phyloP scores from a whole-genome alignment of 2,329 filamentous ascomycete species.

The Fusarium bulbicola region DNA sequence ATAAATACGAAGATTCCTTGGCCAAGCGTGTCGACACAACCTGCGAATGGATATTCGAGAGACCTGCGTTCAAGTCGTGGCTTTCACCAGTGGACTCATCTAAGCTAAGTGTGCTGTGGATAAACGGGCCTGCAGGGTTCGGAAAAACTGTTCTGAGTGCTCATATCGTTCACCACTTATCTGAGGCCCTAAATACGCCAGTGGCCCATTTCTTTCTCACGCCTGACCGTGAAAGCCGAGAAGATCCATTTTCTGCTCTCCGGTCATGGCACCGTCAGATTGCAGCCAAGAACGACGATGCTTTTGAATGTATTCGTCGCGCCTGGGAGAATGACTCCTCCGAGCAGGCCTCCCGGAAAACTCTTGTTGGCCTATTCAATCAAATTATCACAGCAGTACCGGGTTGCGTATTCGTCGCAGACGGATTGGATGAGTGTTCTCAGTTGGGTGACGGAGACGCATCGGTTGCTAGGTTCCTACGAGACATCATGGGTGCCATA shows the following conservation, averaged over 20 bases:
- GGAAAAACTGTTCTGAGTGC: constrained; percentile 49
- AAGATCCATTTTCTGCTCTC: constrained; percentile 39
- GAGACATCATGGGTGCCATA: neutral
- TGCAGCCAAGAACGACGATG: rapidly evolving
- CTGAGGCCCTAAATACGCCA: rapidly evolving
- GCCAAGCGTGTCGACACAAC: neutral
- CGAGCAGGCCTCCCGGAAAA: constrained; percentile 17
- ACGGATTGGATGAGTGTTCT: constrained; percentile 50
- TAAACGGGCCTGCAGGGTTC: constrained; percentile 33
- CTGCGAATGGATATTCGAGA: neutral
- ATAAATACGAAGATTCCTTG: neutral
- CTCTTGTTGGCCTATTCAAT: constrained; percentile 33
- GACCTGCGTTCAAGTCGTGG: rapidly evolving
- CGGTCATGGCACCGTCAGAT: constrained; percentile 41
- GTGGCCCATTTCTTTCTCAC: constrained; percentile 49
- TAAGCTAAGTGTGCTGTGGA: neutral
- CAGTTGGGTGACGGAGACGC: neutral
- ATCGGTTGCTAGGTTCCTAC: constrained; percentile 30
- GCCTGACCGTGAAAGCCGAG: constrained; percentile 36
- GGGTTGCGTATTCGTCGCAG: constrained; percentile 38
- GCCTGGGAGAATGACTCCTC: constrained; percentile 31
- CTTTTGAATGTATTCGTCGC: neutral
- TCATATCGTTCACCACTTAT: constrained; percentile 40
- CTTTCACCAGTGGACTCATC: rapidly evolving
- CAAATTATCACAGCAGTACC: constrained; percentile 20